Percentiles rank a stretch among this genome's conserved stretches.
These are phyloP conservation scores for Penicillium vulpinum DNA, from an alignment of 2,329 filamentous ascomycete genomes.

Conservation along the genomic window DNA sequence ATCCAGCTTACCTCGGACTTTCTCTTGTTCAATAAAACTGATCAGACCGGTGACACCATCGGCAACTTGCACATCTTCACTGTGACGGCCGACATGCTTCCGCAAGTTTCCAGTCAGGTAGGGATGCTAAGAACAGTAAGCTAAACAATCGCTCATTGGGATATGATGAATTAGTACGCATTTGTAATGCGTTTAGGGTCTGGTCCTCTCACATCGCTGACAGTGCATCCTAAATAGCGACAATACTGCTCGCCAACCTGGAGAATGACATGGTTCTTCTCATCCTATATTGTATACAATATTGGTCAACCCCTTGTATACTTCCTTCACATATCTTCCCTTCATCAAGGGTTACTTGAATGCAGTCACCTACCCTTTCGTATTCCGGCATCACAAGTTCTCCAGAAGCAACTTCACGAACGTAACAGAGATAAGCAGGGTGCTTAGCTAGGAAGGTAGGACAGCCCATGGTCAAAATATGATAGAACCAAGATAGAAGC, in stretches of 20 bases:
- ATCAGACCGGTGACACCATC: neutral
- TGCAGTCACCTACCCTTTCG: neutral
- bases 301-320: neutral
- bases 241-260: neutral
- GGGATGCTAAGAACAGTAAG: neutral
- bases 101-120: neutral
- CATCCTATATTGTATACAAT: neutral
- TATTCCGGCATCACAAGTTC: neutral
- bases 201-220: neutral
- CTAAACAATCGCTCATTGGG: neutral
- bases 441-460: neutral
- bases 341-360: neutral
- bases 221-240: neutral
- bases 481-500: neutral
- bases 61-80: neutral
- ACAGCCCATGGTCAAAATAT: neutral
- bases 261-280: neutral
- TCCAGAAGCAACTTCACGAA: neutral
- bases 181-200: neutral
- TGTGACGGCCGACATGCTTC: neutral
- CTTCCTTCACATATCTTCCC: too few relatives aligned
- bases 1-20: neutral
- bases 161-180: neutral
- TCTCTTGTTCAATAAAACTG: neutral
- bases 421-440: neutral